phyloP scores from a whole-genome alignment of 1,284 basidiomycete genomes.

The Sporisorium scitamineum region DNA sequence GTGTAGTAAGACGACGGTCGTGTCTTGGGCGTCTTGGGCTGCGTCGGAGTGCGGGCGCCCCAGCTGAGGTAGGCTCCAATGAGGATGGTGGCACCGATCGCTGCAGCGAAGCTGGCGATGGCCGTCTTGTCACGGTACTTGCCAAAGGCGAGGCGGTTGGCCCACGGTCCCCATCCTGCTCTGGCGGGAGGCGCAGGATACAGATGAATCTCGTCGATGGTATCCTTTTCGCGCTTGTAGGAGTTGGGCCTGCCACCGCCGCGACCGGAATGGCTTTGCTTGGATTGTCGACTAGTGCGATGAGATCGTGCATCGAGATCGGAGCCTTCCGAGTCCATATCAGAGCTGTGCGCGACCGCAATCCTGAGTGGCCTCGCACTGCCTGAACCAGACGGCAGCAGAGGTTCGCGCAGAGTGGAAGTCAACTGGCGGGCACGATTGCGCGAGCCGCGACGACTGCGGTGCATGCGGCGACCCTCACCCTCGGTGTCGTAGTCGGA shows the following conservation, averaged over 20 bases:
- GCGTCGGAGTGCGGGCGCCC: conserved; percentile 34
- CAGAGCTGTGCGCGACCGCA: conserved; percentile 19
- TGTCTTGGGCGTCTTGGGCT: conserved; percentile 52
- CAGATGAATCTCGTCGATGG: conserved; percentile 38
- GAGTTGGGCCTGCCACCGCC: neutral
- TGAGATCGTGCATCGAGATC: conserved; percentile 15
- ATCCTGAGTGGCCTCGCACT: conserved; percentile 22
- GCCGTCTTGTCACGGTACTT: conserved; percentile 61
- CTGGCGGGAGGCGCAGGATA: conserved; percentile 48
- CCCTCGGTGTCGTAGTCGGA: conserved; percentile 45
- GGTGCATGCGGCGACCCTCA: conserved; percentile 27
- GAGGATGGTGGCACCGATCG: conserved; percentile 42
- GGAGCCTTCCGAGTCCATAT: conserved; percentile 25
- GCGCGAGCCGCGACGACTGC: conserved; percentile 32
- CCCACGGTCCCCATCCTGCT: conserved; percentile 52
- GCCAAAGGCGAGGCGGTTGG: conserved; percentile 52
- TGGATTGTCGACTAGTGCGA: neutral
- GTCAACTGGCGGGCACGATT: conserved; percentile 49
- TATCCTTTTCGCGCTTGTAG: conserved; percentile 15
- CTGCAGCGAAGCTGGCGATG: conserved; percentile 47
- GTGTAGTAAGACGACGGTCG: conserved; percentile 72
- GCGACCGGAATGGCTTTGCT: conserved; percentile 14
- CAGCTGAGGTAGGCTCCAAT: conserved; percentile 47
- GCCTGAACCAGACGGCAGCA: conserved; percentile 41
- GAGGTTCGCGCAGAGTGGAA: conserved; percentile 46